Percentiles rank a stretch among this genome's conserved stretches.
Conservation (phyloP, 352 stramenopile species). For the Phytopythium ostracodes region DNA sequence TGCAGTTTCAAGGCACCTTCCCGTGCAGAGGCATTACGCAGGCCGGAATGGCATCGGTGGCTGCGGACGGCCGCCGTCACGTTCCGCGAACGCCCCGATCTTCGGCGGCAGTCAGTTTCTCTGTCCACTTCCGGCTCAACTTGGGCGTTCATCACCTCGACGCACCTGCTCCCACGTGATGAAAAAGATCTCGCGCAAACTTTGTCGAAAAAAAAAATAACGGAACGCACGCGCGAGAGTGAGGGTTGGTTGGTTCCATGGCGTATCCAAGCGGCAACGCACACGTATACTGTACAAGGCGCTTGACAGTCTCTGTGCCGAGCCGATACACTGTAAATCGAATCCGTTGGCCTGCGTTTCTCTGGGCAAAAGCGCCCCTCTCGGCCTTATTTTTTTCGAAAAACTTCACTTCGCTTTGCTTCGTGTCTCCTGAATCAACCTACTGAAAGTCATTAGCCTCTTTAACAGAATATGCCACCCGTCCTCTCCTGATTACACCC, state of each 20-base stretch:
- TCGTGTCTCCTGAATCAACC: neutral
- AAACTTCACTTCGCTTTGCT: neutral
- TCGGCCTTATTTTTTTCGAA: slow-evolving; percentile 3
- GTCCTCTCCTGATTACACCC: too few relatives aligned
- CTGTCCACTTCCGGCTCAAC: too few relatives aligned
- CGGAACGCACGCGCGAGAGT: too few relatives aligned
- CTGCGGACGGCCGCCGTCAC: too few relatives aligned
- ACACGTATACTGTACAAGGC: too few relatives aligned
- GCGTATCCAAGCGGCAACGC: neutral
- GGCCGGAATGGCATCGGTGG: too few relatives aligned
- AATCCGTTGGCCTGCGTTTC: neutral
- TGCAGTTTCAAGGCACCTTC: too few relatives aligned
- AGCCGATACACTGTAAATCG: too few relatives aligned
- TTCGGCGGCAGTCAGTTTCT: too few relatives aligned
- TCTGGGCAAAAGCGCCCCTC: neutral
- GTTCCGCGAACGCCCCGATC: too few relatives aligned
- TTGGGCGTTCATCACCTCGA: neutral
- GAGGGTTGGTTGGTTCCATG: neutral
- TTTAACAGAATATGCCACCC: neutral
- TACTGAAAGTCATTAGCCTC: neutral
- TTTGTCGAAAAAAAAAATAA: neutral
- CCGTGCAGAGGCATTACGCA: too few relatives aligned
- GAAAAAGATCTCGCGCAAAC: slow-evolving; percentile 4
- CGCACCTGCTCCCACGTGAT: neutral
- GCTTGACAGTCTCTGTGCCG: neutral